Evolutionary conservation across 1,284 basidiomycete species (phyloP).

Genomic region (Prillingera fragicola): DNA sequence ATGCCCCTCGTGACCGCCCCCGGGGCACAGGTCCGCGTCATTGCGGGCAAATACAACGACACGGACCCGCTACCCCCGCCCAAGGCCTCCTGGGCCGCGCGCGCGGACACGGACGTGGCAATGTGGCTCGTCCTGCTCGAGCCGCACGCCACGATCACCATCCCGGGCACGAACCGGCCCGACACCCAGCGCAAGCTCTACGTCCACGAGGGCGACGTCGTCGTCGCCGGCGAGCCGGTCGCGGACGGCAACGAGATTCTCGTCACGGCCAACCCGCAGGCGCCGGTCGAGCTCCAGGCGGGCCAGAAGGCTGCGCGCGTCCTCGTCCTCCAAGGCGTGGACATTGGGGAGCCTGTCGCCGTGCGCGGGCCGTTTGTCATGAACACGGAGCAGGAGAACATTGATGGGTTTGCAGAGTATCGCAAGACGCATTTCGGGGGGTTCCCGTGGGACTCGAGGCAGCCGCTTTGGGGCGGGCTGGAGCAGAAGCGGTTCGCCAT

Average conservation of each 20-base stretch:
- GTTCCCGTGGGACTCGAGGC: conserved; percentile 5
- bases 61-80: conserved; percentile 8
- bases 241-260: conserved; percentile 4
- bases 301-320: conserved; percentile 3
- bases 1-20: conserved; percentile 6
- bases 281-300: too few relatives aligned
- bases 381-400: conserved; percentile 16
- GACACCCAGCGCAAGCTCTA: conserved; percentile 13
- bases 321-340: conserved; percentile 15
- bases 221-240: conserved; percentile 9
- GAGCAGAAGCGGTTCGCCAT: too few relatives aligned
- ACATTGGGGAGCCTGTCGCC: conserved; percentile 16
- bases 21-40: conserved; percentile 5
- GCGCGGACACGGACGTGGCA: conserved; percentile 12
- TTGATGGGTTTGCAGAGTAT: conserved; percentile 12
- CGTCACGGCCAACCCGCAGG: conserved; percentile 10
- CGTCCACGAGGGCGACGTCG: conserved; percentile 11
- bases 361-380: conserved; percentile 17
- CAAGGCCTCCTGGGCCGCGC: conserved; percentile 6
- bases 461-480: too few relatives aligned
- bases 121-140: conserved; percentile 16
- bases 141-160: conserved; percentile 8
- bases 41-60: conserved; percentile 14
- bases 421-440: conserved; percentile 12
- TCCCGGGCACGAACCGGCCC: conserved; percentile 7